phyloP scores from a whole-genome alignment of 495 filamentous ascomycete species.

The Neurospora sublineolata region DNA sequence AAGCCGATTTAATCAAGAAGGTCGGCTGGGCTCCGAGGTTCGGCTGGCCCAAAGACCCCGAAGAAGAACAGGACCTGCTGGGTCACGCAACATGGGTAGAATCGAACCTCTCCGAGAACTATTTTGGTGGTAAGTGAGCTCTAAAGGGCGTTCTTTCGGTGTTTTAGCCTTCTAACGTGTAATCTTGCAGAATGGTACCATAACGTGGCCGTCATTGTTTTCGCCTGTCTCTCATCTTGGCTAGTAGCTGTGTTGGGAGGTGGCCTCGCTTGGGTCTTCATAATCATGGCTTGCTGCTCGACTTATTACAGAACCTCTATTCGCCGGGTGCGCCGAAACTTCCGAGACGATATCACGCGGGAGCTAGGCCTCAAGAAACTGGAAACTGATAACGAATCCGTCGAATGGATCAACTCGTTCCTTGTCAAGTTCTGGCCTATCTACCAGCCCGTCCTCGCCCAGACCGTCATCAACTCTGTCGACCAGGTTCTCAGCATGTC shows the following conservation, averaged over 20 bases:
- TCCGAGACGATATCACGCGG: constrained; percentile 86
- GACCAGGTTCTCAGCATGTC: constrained; percentile 89
- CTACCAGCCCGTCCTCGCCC: constrained; percentile 83
- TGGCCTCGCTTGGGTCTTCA: constrained; percentile 82
- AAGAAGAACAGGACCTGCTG: constrained; percentile 53
- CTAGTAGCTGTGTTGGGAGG: constrained; percentile 78
- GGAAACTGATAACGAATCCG: constrained; percentile 82
- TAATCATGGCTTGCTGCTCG: constrained; percentile 81
- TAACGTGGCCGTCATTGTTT: constrained; percentile 82
- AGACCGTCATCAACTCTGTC: constrained; percentile 83
- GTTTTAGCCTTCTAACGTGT: not conserved
- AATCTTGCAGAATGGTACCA: constrained; percentile 85
- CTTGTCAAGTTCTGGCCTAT: constrained; percentile 99
- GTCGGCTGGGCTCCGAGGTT: constrained; percentile 87
- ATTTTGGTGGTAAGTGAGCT: constrained; percentile 63
- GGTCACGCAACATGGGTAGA: constrained; percentile 88
- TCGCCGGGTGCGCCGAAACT: constrained; percentile 87
- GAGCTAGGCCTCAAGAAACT: constrained; percentile 82
- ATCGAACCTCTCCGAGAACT: constrained; percentile 71
- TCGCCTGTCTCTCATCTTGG: constrained; percentile 88
- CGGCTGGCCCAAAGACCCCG: constrained; percentile 44
- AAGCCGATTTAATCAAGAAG: constrained; percentile 48
- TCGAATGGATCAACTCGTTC: constrained; percentile 99
- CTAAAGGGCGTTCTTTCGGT: not conserved
- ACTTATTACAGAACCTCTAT: constrained; percentile 97